Evolutionary conservation across 345 rosid genomes (phyloP).

Genomic region (Salix udensis): DNA sequence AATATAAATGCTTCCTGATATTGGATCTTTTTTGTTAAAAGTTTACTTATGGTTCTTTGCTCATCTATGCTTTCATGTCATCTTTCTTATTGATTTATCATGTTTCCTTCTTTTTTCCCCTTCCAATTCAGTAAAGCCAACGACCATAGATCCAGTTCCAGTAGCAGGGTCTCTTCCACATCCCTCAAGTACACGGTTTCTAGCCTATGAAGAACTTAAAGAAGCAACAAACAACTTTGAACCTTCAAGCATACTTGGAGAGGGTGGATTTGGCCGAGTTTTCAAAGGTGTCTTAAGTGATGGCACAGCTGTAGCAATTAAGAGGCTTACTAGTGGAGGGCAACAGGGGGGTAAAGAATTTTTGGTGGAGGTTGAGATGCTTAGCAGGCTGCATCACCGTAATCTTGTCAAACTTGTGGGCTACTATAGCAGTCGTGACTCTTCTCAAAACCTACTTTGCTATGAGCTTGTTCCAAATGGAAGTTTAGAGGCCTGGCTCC

Average conservation of each 20-base stretch:
- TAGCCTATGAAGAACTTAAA: slow-evolving; percentile 90
- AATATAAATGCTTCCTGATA: neutral
- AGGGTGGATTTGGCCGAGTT: slow-evolving; percentile 98
- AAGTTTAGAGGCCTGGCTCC: slow-evolving; percentile 96
- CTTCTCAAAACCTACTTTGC: slow-evolving; percentile 89
- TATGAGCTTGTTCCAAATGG: slow-evolving; percentile 99
- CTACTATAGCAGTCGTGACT: slow-evolving; percentile 80
- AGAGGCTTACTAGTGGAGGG: slow-evolving; percentile 87
- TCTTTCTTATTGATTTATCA: neutral
- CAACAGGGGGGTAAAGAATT: slow-evolving; percentile 96
- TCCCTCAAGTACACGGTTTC: slow-evolving; percentile 81
- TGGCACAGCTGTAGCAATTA: slow-evolving; percentile 98
- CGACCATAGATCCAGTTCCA: slow-evolving; percentile 43
- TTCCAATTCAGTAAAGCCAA: slow-evolving; percentile 54
- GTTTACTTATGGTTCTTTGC: neutral
- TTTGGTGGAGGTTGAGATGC: slow-evolving; percentile 97
- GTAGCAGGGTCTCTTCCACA: slow-evolving; percentile 66
- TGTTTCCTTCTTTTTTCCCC: neutral
- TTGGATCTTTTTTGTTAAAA: neutral
- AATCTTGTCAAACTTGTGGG: slow-evolving; percentile 98
- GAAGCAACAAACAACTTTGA: slow-evolving; percentile 93
- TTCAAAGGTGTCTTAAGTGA: slow-evolving; percentile 93
- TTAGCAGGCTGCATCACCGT: slow-evolving; percentile 98
- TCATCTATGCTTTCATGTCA: neutral
- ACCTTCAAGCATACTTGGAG: slow-evolving; percentile 80